Evolutionary conservation across 768 basidiomycete genomes (phyloP).

Genomic region (Harrya chromipes): DNA sequence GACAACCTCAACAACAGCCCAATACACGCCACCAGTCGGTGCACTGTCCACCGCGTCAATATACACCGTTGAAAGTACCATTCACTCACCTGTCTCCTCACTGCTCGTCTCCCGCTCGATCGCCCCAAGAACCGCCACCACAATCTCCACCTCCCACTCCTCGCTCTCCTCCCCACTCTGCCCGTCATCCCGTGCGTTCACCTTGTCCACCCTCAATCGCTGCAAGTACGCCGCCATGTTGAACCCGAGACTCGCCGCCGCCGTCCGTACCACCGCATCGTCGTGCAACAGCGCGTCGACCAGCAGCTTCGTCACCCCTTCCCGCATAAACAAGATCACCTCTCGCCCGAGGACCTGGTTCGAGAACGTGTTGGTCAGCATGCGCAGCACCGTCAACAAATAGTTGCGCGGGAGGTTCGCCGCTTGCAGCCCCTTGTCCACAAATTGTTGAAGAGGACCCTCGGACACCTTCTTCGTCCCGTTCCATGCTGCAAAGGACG

Average conservation of each 20-base stretch:
- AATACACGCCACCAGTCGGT: conserved; percentile 77
- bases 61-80: neutral
- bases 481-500: conserved; percentile 50
- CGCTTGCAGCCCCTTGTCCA: conserved; percentile 43
- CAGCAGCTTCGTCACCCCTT: conserved; percentile 49
- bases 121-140: conserved; percentile 81
- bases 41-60: conserved; percentile 46
- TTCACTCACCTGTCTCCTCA: conserved; percentile 74
- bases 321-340: conserved; percentile 37
- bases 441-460: conserved; percentile 44
- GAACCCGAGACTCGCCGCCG: conserved; percentile 81
- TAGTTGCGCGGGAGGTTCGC: conserved; percentile 47
- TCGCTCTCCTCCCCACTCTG: conserved; percentile 52
- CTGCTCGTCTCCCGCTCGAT: conserved; percentile 64
- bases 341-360: conserved; percentile 36
- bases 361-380: conserved; percentile 68
- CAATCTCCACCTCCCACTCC: conserved; percentile 85
- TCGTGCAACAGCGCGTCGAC: conserved; percentile 66
- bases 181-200: conserved; percentile 29
- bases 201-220: conserved; percentile 48
- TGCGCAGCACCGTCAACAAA: conserved; percentile 61
- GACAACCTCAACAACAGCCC: conserved; percentile 75
- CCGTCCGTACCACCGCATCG: conserved; percentile 66
- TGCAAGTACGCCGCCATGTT: conserved; percentile 70
- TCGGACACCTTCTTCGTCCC: conserved; percentile 30